Evolutionary conservation across 352 stramenopile species (phyloP), one percentile per base, ranked within the genome.

Genomic region (Aphanomyces cochlioides): DNA sequence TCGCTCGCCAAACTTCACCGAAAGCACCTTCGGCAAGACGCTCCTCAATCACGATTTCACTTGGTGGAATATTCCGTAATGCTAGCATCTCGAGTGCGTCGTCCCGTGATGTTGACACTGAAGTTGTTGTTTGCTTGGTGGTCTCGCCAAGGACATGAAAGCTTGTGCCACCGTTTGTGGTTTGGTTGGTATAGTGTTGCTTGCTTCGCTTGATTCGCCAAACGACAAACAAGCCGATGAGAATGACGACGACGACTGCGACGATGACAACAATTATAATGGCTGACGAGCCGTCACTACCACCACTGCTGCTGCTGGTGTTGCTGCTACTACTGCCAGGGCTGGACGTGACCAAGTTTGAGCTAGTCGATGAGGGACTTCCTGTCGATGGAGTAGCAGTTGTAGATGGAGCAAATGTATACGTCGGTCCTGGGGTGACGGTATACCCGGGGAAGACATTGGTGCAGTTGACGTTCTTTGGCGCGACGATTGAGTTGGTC

Each of bases 1-100:
- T 60, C 0, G 77, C 79, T 17, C 81, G 10, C 78, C 79, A 88
- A 10, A 88, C 74, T 61, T 88, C 79, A 17, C 81, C 78, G 17
- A 79, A 88, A 2, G 78, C 81, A 7, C 81, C 81, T 15, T 77
- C 73, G 2, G 78, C 78, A 12, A 89, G 69, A 47, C 74, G 73
- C 3, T 37, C 21, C 15, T 70, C n/a, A 8, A 70, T 3, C 36
- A 61, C 64, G 19, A 70, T n/a, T 50, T 66, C 36, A 13, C 10
- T 7, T 21, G 57, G n/a, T 37, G 17, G 37, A 21, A 66, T 17
- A n/a, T 38, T 28, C 57, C 57, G 50, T n/a, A 66, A 15, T n/a
- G 7, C 10, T 15, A 66, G 57, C 57, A 50, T 13, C 2, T 66
- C 57, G 6, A 50, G n/a, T 7, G 7, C 37, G 40, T 66, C 57